Evolutionary conservation across 2,329 filamentous ascomycete species (phyloP).

Genomic region (Ploettnerulaceae sp.): DNA sequence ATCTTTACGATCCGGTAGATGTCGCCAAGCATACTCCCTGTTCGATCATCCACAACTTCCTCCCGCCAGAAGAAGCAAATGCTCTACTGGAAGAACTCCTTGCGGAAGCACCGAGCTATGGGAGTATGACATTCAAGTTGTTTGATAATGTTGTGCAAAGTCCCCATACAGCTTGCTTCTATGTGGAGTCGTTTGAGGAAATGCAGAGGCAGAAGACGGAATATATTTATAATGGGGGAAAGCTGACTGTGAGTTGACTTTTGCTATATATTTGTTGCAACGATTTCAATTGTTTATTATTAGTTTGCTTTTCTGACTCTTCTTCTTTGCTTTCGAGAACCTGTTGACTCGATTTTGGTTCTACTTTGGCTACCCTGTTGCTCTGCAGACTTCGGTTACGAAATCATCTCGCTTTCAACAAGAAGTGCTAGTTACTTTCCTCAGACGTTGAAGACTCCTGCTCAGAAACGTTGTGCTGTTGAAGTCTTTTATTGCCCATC

Average conservation of each 20-base stretch:
- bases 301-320: not conserved
- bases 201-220: constrained; percentile 65
- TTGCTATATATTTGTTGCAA: constrained; percentile 2
- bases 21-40: constrained; percentile 82
- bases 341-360: not conserved
- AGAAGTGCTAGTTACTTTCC: no score
- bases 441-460: no score
- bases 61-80: constrained; percentile 67
- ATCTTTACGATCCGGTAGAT: constrained; percentile 76
- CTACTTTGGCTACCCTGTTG: no score
- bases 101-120: constrained; percentile 65
- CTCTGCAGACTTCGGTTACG: no score
- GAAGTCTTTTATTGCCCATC: no score
- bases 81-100: constrained; percentile 71
- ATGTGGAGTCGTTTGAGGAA: constrained; percentile 70
- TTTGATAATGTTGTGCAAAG: constrained; percentile 84
- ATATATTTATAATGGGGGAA: constrained; percentile 80
- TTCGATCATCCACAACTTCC: constrained; percentile 87
- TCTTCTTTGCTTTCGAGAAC: not conserved
- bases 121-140: constrained; percentile 70
- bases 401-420: no score
- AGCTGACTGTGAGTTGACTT: constrained; percentile 49
- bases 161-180: constrained; percentile 80
- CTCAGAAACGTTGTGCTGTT: no score
- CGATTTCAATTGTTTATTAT: not conserved